These are phyloP conservation scores for Parasitella parasitica DNA, from an alignment of 371 early-diverging fungal species.

Conservation along the genomic window DNA sequence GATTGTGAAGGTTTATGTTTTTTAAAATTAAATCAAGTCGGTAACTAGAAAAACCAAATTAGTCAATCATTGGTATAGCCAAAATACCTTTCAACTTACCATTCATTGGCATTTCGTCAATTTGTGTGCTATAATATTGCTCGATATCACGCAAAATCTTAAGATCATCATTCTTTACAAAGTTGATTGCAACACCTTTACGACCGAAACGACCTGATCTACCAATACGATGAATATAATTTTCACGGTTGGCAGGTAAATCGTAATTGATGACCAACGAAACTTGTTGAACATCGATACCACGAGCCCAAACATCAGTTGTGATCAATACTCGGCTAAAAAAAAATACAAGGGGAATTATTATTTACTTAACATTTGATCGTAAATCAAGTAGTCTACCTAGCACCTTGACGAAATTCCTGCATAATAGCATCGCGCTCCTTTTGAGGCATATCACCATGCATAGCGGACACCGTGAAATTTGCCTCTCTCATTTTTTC, in stretches of 20 bases:
- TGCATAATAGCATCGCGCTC: constrained; percentile 91
- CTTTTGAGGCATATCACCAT: constrained; percentile 97
- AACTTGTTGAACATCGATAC: constrained; percentile 98
- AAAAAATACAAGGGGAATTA: not conserved
- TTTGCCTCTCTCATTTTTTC: constrained; percentile 91
- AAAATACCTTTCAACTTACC: constrained; percentile 31
- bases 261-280: constrained; percentile 94
- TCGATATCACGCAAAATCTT: constrained; percentile 89
- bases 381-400: constrained; percentile 30
- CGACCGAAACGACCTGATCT: constrained; percentile 97
- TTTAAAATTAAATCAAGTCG: constrained; percentile 15
- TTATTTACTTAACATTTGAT: not conserved
- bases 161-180: constrained; percentile 91
- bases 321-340: constrained; percentile 88
- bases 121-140: constrained; percentile 92
- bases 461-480: constrained; percentile 98
- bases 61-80: not conserved
- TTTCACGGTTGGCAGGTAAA: constrained; percentile 91
- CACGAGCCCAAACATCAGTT: constrained; percentile 96
- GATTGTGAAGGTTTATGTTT: too few species aligned
- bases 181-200: constrained; percentile 98
- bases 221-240: constrained; percentile 96
- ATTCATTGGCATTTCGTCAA: constrained; percentile 95
- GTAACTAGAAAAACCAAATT: constrained; percentile 9
- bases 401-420: constrained; percentile 85